These are phyloP conservation scores for Solanum tarapatanum DNA, from an alignment of 257 asterid genomes.

Conservation along the genomic window DNA sequence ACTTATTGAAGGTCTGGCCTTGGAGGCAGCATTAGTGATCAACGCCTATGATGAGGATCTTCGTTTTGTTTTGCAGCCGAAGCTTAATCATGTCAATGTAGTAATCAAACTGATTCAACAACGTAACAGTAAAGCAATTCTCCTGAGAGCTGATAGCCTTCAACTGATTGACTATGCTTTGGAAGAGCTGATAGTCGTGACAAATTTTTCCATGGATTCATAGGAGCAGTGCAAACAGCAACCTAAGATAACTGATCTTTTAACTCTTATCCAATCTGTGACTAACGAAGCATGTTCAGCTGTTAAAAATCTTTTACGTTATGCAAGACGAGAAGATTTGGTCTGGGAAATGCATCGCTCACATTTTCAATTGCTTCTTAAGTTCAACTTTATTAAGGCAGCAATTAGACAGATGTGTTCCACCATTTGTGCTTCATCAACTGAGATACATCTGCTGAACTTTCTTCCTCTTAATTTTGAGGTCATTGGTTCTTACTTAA, in stretches of 20 bases:
- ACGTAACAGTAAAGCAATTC: background rate
- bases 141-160: too few species aligned
- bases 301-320: background rate
- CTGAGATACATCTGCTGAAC: background rate
- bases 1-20: background rate
- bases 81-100: too few species aligned
- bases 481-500: background rate
- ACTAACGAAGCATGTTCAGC: background rate
- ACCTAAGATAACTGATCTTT: background rate
- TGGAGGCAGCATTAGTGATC: background rate
- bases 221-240: background rate
- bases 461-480: background rate
- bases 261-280: background rate
- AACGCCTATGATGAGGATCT: background rate
- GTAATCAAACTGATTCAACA: background rate
- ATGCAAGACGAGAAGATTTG: background rate
- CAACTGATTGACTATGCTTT: background rate
- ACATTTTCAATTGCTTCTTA: background rate
- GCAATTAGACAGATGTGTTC: background rate
- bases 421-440: background rate
- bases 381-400: background rate
- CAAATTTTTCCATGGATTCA: background rate
- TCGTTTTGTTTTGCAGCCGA: too few species aligned
- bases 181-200: background rate
- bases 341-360: background rate